A percentile compares a stretch with the other conserved stretches of the same genome.
phyloP scores from a whole-genome alignment of 441 rosid species.

The Macaranga tanarius region DNA sequence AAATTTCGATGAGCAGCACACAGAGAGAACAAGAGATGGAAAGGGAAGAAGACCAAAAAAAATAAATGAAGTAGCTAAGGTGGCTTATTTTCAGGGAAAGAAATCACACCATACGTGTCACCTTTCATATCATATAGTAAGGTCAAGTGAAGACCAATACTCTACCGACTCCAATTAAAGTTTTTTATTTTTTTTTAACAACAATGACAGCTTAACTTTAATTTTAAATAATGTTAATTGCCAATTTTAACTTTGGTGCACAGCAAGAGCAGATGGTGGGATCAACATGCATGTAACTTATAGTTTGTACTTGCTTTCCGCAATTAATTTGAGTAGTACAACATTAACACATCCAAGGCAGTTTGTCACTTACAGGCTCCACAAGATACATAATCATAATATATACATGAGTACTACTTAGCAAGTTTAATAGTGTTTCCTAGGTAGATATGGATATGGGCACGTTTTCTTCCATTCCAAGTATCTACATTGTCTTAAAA shows the following conservation, averaged over 20 bases:
- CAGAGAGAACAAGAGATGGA: background rate
- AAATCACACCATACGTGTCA: background rate
- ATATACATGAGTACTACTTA: background rate
- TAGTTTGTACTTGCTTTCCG: too few relatives aligned
- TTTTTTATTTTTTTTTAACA: too few relatives aligned
- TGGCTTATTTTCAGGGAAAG: background rate
- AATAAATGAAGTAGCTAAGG: background rate
- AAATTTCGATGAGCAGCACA: background rate
- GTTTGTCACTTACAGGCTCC: background rate
- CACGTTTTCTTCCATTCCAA: background rate
- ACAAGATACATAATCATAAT: background rate
- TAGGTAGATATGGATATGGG: too few relatives aligned
- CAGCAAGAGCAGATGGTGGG: too few relatives aligned
- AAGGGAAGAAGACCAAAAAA: background rate
- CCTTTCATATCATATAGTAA: background rate
- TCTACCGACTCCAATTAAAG: too few relatives aligned
- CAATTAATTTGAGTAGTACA: background rate
- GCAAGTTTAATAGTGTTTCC: background rate
- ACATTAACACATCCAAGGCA: background rate
- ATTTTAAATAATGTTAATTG: too few relatives aligned
- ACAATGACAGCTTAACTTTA: too few relatives aligned
- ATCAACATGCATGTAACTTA: too few relatives aligned
- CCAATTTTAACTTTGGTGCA: too few relatives aligned
- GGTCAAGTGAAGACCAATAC: too few relatives aligned
- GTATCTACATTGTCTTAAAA: conserved; percentile 6